Evolutionary conservation across 106 monocot species (phyloP), one percentile per base, ranked within the genome.

Genomic region (Allium fistulosum): DNA sequence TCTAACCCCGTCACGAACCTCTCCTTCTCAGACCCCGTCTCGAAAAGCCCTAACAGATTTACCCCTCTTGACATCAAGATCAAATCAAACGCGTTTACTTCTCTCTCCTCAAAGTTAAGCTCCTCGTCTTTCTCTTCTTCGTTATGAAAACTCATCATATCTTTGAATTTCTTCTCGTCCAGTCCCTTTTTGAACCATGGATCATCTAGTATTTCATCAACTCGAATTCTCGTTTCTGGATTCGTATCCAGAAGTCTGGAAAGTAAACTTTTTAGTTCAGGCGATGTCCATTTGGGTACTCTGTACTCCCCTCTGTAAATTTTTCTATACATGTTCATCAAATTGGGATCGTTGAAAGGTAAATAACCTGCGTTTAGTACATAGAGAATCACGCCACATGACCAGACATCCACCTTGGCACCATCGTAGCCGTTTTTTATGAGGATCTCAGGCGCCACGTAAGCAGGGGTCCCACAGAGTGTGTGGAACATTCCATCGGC

Each of bases 371-470:
- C 65, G 77, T 49, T 57, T 37, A 77, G 70, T 10, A 77, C 77
- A 58, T 66, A 78, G 37, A 78, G 77, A 17, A 78, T 67, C 27
- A 78, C 66, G 13, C 77, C 77, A 26, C 71, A 78, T 2, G 77
- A 71, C 77, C 77, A 78, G 17, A 74, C 26, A 47, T 74, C 74
- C 11, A 74, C 67, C 26, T 58, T 59, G 5, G 58, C 74, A 47
- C 66, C 66, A 59, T 58, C 26, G 59, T 74, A 74, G 11, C 74
- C 74, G 17, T 51, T 66, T 4, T 60, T 74, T 5, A 51, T 45
- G 8, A 74, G 59, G 47, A 74, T 51, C 67, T 74, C 74, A 2
- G 74, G 74, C 10, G 74, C 74, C 10, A 74, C 74, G 66, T 74
- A 74, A 3, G 67, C 67, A 0, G 74, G 74, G 16, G 74, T 71